Conservation (phyloP, 805 yeast genomes). For the Zygoascus ofunaensis region DNA sequence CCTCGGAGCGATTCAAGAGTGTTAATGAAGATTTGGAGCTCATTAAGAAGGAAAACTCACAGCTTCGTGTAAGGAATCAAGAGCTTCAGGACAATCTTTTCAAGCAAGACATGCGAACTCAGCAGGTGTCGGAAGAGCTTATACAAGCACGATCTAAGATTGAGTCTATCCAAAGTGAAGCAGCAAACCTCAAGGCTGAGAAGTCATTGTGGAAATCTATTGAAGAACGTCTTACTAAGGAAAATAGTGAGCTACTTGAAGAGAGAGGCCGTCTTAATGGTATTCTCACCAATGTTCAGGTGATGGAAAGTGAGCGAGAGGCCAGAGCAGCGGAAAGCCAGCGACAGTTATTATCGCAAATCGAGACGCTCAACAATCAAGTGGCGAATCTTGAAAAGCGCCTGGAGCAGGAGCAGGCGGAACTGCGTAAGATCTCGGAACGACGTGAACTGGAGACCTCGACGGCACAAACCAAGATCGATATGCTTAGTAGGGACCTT, state of each 20-base stretch:
- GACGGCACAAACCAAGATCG: conserved; percentile 53
- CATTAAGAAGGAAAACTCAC: conserved; percentile 38
- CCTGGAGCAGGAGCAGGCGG: conserved; percentile 40
- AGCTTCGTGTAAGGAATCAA: conserved; percentile 33
- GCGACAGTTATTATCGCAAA: conserved; percentile 39
- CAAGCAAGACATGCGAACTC: conserved; percentile 42
- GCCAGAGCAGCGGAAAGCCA: conserved; percentile 41
- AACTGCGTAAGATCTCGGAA: conserved; percentile 42
- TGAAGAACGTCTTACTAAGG: conserved; percentile 43
- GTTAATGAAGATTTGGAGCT: conserved; percentile 34
- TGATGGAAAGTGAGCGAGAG: conserved; percentile 54
- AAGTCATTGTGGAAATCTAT: conserved; percentile 40
- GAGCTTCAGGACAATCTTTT: conserved; percentile 36
- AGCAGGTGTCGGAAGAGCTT: conserved; percentile 44
- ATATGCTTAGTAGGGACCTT: conserved; percentile 41
- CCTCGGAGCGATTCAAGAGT: conserved; percentile 42
- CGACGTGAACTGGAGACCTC: conserved; percentile 49
- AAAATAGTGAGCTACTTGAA: conserved; percentile 41
- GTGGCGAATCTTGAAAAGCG: conserved; percentile 37
- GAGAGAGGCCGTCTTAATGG: conserved; percentile 54
- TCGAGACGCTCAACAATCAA: conserved; percentile 42
- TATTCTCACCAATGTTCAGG: conserved; percentile 51
- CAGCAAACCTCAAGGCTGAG: conserved; percentile 46
- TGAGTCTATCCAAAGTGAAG: conserved; percentile 37
- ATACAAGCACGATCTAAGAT: conserved; percentile 41